A percentile compares a stretch with the other conserved stretches of the same genome.
Evolutionary conservation across 768 basidiomycete genomes (phyloP).

Genomic region (Lepiota brunneoincarnata): DNA sequence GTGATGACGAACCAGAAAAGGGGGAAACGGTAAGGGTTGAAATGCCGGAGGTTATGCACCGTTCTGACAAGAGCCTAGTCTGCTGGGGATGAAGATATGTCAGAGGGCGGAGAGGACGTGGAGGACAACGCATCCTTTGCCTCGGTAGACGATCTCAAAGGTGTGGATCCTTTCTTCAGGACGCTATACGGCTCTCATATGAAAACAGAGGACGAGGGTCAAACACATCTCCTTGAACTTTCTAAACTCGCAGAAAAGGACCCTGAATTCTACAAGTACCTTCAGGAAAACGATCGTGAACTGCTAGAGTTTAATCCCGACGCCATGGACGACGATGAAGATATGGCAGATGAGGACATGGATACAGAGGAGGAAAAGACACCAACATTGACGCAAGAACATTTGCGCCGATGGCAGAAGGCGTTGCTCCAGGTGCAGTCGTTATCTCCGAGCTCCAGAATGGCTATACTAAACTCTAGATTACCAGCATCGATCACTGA

Average conservation of each 20-base stretch:
- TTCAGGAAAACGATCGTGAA: slow-evolving; percentile 93
- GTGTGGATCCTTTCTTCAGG: slow-evolving; percentile 11
- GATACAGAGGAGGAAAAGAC: slow-evolving; percentile 47
- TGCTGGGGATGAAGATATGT: slow-evolving; percentile 21
- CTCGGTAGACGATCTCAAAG: slow-evolving; percentile 77
- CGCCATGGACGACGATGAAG: slow-evolving; percentile 35
- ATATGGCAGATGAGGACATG: slow-evolving; percentile 43
- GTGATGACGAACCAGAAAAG: slow-evolving; percentile 44
- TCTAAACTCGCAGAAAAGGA: slow-evolving; percentile 92
- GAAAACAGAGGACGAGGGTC: slow-evolving; percentile 58
- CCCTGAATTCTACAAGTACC: slow-evolving; percentile 98
- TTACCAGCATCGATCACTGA: slow-evolving; percentile 76
- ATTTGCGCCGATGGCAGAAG: slow-evolving; percentile 84
- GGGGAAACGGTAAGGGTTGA: slow-evolving; percentile 19
- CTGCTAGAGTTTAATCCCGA: slow-evolving; percentile 76
- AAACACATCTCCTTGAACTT: slow-evolving; percentile 75
- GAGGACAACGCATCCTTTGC: slow-evolving; percentile 68
- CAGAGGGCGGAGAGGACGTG: slow-evolving; percentile 39
- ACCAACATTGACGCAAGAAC: slow-evolving; percentile 64
- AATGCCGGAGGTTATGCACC: neutral
- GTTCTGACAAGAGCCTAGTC: slow-evolving; percentile 16
- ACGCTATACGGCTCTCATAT: neutral
- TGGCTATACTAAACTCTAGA: neutral
- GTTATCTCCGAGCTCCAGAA: slow-evolving; percentile 14
- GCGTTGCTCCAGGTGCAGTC: slow-evolving; percentile 69